These are phyloP conservation scores for Clavaria fumosa DNA, from an alignment of 768 basidiomycete genomes.

Conservation along the genomic window DNA sequence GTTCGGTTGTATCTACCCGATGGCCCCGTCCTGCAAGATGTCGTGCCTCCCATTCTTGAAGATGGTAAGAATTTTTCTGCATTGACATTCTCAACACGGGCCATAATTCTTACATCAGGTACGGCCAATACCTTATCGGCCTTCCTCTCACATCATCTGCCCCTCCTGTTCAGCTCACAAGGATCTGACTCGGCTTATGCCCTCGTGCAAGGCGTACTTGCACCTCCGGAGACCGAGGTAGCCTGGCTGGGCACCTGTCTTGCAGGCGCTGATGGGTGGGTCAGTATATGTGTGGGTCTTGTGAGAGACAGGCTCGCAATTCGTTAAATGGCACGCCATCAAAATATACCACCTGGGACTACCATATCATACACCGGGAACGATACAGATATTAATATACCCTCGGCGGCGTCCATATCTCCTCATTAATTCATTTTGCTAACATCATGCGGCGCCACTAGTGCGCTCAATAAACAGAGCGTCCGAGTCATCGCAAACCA, in stretches of 20 bases:
- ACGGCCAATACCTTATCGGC: constrained; percentile 52
- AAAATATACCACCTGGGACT: too few species aligned
- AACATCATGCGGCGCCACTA: too few species aligned
- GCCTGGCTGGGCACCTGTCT: constrained; percentile 91
- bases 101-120: constrained; percentile 27
- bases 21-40: constrained; percentile 82
- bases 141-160: constrained; percentile 57
- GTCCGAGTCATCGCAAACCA: too few species aligned
- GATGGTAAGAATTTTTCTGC: constrained; percentile 40
- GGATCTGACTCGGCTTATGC: constrained; percentile 54
- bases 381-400: too few species aligned
- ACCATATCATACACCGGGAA: too few species aligned
- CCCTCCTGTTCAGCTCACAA: constrained; percentile 56
- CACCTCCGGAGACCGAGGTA: constrained; percentile 78
- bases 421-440: too few species aligned
- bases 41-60: constrained; percentile 64
- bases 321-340: too few species aligned
- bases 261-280: constrained; percentile 91
- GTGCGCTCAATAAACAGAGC: too few species aligned
- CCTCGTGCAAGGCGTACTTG: constrained; percentile 69
- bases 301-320: too few species aligned
- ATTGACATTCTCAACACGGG: not conserved
- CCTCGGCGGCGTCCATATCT: too few species aligned
- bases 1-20: constrained; percentile 81
- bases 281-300: constrained; percentile 73